Base-by-base conservation (phyloP, 1,284 basidiomycete species). In the Apiotrichum laibachii region DNA sequence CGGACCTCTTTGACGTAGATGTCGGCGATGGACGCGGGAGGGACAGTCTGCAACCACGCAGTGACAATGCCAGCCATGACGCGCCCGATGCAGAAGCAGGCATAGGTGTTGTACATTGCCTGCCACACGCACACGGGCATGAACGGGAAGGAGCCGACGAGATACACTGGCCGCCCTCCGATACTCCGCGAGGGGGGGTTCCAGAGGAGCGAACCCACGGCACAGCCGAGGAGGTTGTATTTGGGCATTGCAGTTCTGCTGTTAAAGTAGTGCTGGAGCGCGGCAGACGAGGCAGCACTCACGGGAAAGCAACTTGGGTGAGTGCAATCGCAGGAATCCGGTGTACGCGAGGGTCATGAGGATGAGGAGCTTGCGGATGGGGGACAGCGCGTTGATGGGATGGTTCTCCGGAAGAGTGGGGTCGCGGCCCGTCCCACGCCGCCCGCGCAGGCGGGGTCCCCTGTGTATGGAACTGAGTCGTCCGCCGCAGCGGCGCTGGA, bases 161-260 rank as follows among this genome's bases (percentile, higher is more conserved):
- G 57, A 64, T 74, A 75, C 9, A 72, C 69, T 0, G 75, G 70
- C 37, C 77, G 68, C 18, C 74, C 67, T 18, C 77, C 77, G 33
- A 72, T 43, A 10, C 70, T 69, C 37, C 68, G 59, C 8, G 67
- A 67, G 12, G 70, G 46, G 13, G 68, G 70, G 51, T 72, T 70
- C 64, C 69, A 72, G 21, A 78, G 61, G 10, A 78, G 53, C 0
- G 74, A 69, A 2, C 77, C 77, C 5, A 75, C 69, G 1, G 73
- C 76, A n/a, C 73, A 65, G 34, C 77, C 77, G 15, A 78, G 69
- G n/a, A 78, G 67, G 22, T 62, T 63, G 62, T 76, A 76, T 12
- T 76, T 76, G 54, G 77, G 73, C 66, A 61, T 77, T 73, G 33
- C n/a, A n/a, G n/a, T n/a, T n/a, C n/a, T n/a, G n/a, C n/a, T n/a